These are phyloP conservation scores for Begonia loranthoides DNA, from an alignment of 306 rosid genomes.

Conservation along the genomic window DNA sequence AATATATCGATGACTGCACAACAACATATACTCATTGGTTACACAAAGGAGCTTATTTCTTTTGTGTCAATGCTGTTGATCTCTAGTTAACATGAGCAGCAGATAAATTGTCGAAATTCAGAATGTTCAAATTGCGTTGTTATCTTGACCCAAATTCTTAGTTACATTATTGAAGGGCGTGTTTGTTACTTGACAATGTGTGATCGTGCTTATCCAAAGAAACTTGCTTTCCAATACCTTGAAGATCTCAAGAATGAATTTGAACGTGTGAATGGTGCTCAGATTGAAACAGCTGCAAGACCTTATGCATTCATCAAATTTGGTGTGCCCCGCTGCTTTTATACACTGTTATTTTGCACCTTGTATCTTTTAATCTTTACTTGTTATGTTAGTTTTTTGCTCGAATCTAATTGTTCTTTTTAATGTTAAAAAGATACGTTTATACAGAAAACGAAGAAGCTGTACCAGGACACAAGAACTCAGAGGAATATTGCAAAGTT, in stretches of 20 bases:
- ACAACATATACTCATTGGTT: too few species aligned
- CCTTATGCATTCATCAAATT: slow-evolving; percentile 98
- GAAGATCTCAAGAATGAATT: slow-evolving; percentile 96
- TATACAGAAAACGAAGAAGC: slow-evolving; percentile 93
- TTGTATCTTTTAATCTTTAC: slow-evolving; percentile 1
- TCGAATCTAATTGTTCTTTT: slow-evolving; percentile 15
- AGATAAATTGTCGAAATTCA: too few species aligned
- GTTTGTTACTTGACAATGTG: slow-evolving; percentile 99
- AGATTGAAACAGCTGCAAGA: slow-evolving; percentile 98
- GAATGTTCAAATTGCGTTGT: slow-evolving; percentile 8
- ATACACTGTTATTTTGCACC: background rate
- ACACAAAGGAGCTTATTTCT: too few species aligned
- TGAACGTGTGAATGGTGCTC: slow-evolving; percentile 84
- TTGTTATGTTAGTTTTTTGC: slow-evolving; percentile 1
- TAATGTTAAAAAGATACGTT: slow-evolving; percentile 58
- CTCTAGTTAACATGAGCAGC: too few species aligned
- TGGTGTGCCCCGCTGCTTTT: slow-evolving; percentile 35
- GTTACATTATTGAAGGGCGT: slow-evolving; percentile 89
- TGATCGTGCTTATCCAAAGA: slow-evolving; percentile 96
- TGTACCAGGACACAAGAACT: slow-evolving; percentile 94
- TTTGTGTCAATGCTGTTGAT: too few species aligned
- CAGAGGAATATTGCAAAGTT: slow-evolving; percentile 94
- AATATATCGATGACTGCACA: too few species aligned
- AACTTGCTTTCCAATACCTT: slow-evolving; percentile 97
- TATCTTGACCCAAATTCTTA: slow-evolving; percentile 51